These are phyloP conservation scores for Penicillium sp. DNA, from an alignment of 2,329 filamentous ascomycete species.

Conservation along the genomic window DNA sequence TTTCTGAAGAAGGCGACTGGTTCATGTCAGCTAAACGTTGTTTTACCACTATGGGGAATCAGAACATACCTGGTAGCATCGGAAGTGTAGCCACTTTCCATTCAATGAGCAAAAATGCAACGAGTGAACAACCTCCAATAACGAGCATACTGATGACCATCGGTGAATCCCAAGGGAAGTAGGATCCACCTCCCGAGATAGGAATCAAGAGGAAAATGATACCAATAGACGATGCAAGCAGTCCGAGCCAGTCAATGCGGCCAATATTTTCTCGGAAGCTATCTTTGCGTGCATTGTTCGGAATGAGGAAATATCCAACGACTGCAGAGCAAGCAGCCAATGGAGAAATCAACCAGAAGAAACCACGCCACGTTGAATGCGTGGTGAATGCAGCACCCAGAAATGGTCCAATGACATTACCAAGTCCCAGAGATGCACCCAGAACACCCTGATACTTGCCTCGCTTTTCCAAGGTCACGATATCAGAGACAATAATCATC, in stretches of 20 bases:
- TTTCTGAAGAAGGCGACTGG: slow-evolving; percentile 53
- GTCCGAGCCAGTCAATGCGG: slow-evolving; percentile 60
- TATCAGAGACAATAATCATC: slow-evolving; percentile 62
- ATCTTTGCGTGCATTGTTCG: slow-evolving; percentile 50
- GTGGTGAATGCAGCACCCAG: slow-evolving; percentile 48
- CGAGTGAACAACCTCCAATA: slow-evolving; percentile 47
- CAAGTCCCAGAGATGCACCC: slow-evolving; percentile 45
- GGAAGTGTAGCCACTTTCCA: slow-evolving; percentile 56
- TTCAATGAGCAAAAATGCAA: slow-evolving; percentile 55
- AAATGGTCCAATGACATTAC: slow-evolving; percentile 49
- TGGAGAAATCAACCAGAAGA: slow-evolving; percentile 54
- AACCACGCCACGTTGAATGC: slow-evolving; percentile 45
- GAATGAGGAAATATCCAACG: slow-evolving; percentile 52
- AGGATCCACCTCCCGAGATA: slow-evolving; percentile 59
- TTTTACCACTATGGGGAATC: not conserved
- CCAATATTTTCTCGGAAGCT: slow-evolving; percentile 49
- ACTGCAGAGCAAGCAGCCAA: slow-evolving; percentile 49
- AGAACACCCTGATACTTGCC: slow-evolving; percentile 55
- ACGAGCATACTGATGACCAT: slow-evolving; percentile 60
- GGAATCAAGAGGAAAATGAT: slow-evolving; percentile 63
- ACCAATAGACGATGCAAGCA: slow-evolving; percentile 54
- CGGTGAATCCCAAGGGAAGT: slow-evolving; percentile 56
- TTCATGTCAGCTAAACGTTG: slow-evolving; percentile 6
- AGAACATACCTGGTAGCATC: slow-evolving; percentile 52
- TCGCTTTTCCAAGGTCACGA: slow-evolving; percentile 58